Conservation (phyloP, 2,329 filamentous ascomycete genomes). For the Cytospora mali region DNA sequence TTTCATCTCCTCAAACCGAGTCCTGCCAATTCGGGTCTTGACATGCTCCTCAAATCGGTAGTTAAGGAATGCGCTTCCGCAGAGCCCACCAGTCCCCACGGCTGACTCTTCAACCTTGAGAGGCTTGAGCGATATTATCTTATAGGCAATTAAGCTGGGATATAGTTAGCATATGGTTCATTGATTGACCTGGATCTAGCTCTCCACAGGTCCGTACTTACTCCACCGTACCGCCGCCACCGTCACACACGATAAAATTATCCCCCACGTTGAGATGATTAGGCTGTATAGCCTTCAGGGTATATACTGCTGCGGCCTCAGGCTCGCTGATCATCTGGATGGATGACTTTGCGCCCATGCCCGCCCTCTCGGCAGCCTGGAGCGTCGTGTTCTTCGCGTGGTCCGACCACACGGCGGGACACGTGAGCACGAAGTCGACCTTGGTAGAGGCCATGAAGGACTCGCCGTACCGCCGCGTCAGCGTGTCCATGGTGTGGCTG, state of each 20-base stretch:
- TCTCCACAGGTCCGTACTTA: conserved; percentile 40
- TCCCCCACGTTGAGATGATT: conserved; percentile 71
- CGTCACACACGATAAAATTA: conserved; percentile 66
- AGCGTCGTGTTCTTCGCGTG: conserved; percentile 82
- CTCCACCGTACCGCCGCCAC: conserved; percentile 69
- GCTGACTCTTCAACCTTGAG: conserved; percentile 77
- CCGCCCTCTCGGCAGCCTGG: conserved; percentile 75
- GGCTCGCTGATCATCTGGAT: conserved; percentile 81
- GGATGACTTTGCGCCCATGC: conserved; percentile 71
- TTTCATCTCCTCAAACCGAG: conserved; percentile 74
- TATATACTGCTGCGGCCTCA: conserved; percentile 79
- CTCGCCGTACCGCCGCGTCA: conserved; percentile 74
- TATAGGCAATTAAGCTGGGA: conserved; percentile 72
- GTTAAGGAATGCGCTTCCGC: conserved; percentile 78
- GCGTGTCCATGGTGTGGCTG: conserved; percentile 76
- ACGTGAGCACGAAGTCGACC: conserved; percentile 79
- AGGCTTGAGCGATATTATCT: conserved; percentile 73
- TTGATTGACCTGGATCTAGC: background rate
- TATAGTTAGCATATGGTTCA: conserved; percentile 25
- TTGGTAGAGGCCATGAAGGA: conserved; percentile 76
- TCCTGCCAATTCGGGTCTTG: conserved; percentile 65
- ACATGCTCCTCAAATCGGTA: conserved; percentile 82
- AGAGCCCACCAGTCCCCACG: conserved; percentile 76
- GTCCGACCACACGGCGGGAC: conserved; percentile 83
- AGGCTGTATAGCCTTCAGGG: conserved; percentile 76